Percentiles rank a stretch among this genome's conserved stretches.
phyloP scores from a whole-genome alignment of 164 flowering plant species.

The Kingdonia uniflora region DNA sequence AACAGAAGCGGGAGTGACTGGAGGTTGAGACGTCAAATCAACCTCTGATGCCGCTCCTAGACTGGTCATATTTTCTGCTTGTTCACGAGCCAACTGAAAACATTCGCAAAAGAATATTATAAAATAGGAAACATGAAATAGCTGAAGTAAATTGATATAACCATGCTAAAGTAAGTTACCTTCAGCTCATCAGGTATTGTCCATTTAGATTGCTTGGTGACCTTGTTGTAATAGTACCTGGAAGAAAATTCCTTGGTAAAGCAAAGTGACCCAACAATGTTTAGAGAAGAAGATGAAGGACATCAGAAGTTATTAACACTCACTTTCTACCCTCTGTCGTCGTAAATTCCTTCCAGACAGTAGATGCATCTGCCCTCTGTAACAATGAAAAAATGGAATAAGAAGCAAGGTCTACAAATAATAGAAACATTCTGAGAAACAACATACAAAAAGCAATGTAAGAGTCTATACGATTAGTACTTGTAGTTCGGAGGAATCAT shows the following conservation, averaged over 20 bases:
- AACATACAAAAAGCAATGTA: no score
- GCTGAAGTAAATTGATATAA: background rate
- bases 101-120: conserved; percentile 1
- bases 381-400: conserved; percentile 2
- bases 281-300: background rate
- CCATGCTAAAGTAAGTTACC: conserved; percentile 25
- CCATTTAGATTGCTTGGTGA: conserved; percentile 85
- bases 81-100: conserved; percentile 86
- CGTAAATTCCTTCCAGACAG: conserved; percentile 93
- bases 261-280: background rate
- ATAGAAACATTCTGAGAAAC: no score
- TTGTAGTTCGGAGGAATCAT: no score
- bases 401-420: background rate
- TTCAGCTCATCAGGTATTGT: conserved; percentile 83
- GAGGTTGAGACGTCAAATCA: conserved; percentile 8
- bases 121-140: background rate
- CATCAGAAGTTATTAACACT: no score
- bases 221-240: conserved; percentile 93
- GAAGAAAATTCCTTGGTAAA: background rate
- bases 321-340: conserved; percentile 85
- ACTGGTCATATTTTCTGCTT: conserved; percentile 41
- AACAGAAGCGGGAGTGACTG: conserved; percentile 20
- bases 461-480: no score
- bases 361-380: conserved; percentile 97
- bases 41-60: conserved; percentile 29